Conservation (phyloP, 176 grass and related monocot species). For the Paspalum vaginatum region DNA sequence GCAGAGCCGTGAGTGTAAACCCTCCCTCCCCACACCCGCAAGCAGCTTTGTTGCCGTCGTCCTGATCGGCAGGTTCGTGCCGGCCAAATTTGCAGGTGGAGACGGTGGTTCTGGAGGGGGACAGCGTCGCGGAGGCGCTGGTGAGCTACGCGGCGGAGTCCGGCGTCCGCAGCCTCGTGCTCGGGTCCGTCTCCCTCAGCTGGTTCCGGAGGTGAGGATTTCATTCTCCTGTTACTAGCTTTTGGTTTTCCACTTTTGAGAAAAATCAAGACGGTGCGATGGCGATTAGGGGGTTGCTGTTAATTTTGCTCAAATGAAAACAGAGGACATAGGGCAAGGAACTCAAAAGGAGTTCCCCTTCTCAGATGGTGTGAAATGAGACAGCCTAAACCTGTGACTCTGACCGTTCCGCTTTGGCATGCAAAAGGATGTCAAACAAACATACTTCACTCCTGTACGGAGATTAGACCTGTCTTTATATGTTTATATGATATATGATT, state of each 20-base stretch:
- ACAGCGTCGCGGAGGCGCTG: slow-evolving; percentile 64
- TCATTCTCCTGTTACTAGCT: not conserved
- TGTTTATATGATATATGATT: not conserved
- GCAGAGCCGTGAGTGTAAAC: slow-evolving; percentile 61
- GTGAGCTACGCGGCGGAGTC: slow-evolving; percentile 59
- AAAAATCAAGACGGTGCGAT: not conserved
- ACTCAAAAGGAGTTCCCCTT: slow-evolving; percentile 28
- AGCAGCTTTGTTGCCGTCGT: not conserved
- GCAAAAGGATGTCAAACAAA: not conserved
- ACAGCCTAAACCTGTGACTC: not conserved
- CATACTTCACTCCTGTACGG: no score
- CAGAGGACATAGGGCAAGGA: not conserved
- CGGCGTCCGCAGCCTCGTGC: slow-evolving; percentile 67
- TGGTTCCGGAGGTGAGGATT: slow-evolving; percentile 59
- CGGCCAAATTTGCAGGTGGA: slow-evolving; percentile 59
- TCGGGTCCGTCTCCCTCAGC: slow-evolving; percentile 58
- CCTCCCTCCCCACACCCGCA: no score
- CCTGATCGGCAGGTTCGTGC: not conserved
- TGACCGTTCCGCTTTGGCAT: not conserved
- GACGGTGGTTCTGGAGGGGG: slow-evolving; percentile 75
- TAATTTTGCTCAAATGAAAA: slow-evolving; percentile 13
- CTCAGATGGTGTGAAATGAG: slow-evolving; percentile 1
- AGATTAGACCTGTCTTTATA: not conserved
- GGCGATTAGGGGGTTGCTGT: not conserved
- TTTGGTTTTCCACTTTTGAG: slow-evolving; percentile 26